A percentile compares a stretch with the other conserved stretches of the same genome.
Evolutionary conservation across 257 asterid species (phyloP).

Genomic region (Plantago ovata): DNA sequence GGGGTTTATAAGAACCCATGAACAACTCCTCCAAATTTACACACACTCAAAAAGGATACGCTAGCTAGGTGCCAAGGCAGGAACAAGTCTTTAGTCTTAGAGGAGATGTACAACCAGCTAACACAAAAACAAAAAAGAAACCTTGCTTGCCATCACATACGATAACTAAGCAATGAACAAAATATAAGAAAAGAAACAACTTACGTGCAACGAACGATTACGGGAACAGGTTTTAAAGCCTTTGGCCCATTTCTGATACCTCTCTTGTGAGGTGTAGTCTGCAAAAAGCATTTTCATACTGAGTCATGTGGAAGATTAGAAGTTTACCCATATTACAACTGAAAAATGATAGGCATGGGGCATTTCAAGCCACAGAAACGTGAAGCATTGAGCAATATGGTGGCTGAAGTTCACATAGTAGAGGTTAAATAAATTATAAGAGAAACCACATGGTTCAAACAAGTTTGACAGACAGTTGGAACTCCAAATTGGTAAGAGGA

Average conservation of each 20-base stretch:
- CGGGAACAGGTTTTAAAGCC: slow-evolving; percentile 97
- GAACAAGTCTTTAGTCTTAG: too few species aligned
- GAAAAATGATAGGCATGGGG: neutral
- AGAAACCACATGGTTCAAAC: neutral
- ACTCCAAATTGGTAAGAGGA: neutral
- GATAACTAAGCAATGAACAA: too few species aligned
- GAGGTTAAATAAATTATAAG: neutral
- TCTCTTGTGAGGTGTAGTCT: slow-evolving; percentile 79
- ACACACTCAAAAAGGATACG: too few species aligned
- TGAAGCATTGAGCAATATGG: neutral
- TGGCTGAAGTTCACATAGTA: neutral
- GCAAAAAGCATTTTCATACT: slow-evolving; percentile 28
- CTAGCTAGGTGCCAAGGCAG: too few species aligned
- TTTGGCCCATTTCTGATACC: slow-evolving; percentile 96
- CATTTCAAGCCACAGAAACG: neutral
- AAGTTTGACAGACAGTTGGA: too few species aligned
- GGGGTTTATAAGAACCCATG: too few species aligned
- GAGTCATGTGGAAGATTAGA: slow-evolving; percentile 8
- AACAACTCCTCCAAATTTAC: too few species aligned
- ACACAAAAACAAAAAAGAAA: too few species aligned
- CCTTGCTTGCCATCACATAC: too few species aligned
- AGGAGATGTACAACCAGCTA: too few species aligned
- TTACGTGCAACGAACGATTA: slow-evolving; percentile 91
- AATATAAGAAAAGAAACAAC: slow-evolving; percentile 32
- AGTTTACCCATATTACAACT: neutral